phyloP scores from a whole-genome alignment of 73 alveolate species.

The Blepharisma stoltei region DNA sequence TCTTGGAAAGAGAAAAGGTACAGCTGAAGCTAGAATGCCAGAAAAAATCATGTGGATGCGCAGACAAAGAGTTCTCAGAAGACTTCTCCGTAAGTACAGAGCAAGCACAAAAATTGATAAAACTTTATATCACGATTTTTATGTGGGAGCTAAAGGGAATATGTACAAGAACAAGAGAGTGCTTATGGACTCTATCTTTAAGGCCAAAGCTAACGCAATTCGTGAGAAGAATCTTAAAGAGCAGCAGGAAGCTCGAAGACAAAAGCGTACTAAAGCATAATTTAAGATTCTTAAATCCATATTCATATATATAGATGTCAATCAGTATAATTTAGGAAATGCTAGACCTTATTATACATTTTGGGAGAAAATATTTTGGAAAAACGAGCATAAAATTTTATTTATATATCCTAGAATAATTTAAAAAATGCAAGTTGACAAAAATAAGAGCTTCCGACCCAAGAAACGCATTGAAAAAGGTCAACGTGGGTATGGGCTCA shows the following conservation, averaged over 20 bases:
- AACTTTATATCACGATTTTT: slow-evolving; percentile 85
- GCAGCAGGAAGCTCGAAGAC: too few species aligned
- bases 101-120: slow-evolving; percentile 84
- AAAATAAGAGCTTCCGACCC: too few species aligned
- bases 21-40: slow-evolving; percentile 95
- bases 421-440: too few species aligned
- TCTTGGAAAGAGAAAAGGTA: slow-evolving; percentile 92
- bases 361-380: too few species aligned
- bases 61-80: slow-evolving; percentile 95
- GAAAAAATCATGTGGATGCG: slow-evolving; percentile 87
- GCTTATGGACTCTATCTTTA: slow-evolving; percentile 87
- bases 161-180: slow-evolving; percentile 87
- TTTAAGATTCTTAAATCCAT: too few species aligned
- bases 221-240: too few species aligned
- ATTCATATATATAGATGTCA: too few species aligned
- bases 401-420: too few species aligned
- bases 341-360: too few species aligned
- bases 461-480: slow-evolving; percentile 82
- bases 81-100: slow-evolving; percentile 92
- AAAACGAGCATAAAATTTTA: too few species aligned
- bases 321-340: too few species aligned
- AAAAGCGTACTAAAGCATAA: too few species aligned
- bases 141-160: slow-evolving; percentile 89
- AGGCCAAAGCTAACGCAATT: slow-evolving; percentile 47
- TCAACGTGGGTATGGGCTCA: slow-evolving; percentile 90